Evolutionary conservation across 345 rosid genomes (phyloP).

Genomic region (Sapria himalayana): DNA sequence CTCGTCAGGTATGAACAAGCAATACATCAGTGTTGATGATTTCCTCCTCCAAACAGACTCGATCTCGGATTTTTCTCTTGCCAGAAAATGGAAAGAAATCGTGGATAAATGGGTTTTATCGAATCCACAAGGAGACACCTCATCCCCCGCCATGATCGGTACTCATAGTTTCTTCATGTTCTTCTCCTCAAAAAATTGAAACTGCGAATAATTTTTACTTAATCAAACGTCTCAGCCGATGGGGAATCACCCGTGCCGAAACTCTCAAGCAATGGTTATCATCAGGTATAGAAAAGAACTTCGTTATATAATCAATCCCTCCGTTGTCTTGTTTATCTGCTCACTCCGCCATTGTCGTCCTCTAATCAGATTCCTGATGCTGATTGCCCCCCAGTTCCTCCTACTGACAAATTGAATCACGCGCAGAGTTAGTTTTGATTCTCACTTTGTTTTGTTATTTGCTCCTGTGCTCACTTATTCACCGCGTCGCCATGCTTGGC

Average conservation of each 20-base stretch:
- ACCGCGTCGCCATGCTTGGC: no score
- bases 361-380: slow-evolving; percentile 60
- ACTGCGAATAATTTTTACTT: neutral
- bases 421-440: slow-evolving; percentile 15
- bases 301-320: no score
- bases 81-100: slow-evolving; percentile 85
- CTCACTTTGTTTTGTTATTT: slow-evolving; percentile 6
- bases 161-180: slow-evolving; percentile 10
- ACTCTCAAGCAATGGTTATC: slow-evolving; percentile 39
- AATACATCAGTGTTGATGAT: slow-evolving; percentile 1
- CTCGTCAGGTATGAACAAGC: slow-evolving; percentile 37
- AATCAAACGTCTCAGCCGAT: slow-evolving; percentile 25
- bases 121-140: slow-evolving; percentile 60
- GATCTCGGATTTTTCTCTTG: slow-evolving; percentile 8
- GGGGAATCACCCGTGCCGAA: slow-evolving; percentile 82
- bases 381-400: slow-evolving; percentile 45
- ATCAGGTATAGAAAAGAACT: slow-evolving; percentile 54
- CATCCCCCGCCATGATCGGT: slow-evolving; percentile 61
- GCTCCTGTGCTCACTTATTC: no score
- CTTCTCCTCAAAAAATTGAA: slow-evolving; percentile 7
- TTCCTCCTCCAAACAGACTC: neutral
- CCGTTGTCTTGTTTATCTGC: no score
- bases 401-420: slow-evolving; percentile 39
- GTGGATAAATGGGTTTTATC: slow-evolving; percentile 85
- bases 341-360: no score